Percentiles rank a stretch among this genome's conserved stretches.
These are phyloP conservation scores for Fusarium tjaetaba DNA, from an alignment of 2,329 filamentous ascomycete genomes.

Conservation along the genomic window DNA sequence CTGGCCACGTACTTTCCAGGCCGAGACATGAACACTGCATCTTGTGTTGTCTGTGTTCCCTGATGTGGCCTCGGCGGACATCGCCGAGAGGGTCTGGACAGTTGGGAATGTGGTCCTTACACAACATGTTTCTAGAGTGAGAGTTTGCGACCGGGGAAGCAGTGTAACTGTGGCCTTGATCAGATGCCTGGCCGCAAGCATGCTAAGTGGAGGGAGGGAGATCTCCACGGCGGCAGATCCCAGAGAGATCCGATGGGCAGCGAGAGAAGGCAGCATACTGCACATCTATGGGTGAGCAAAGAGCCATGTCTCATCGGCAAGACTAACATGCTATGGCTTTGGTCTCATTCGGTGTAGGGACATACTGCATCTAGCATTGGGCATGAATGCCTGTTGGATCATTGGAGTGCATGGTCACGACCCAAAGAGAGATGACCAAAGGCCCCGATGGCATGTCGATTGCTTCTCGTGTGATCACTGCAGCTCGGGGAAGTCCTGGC, in stretches of 20 bases:
- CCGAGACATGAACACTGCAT: not conserved
- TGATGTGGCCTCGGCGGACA: not conserved
- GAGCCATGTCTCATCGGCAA: not conserved
- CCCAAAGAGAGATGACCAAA: no score
- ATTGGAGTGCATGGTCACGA: no score
- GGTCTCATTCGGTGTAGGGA: not conserved
- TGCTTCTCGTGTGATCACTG: no score
- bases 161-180: not conserved
- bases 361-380: not conserved
- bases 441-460: no score
- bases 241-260: not conserved
- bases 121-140: not conserved
- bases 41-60: not conserved
- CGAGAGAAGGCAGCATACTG: no score
- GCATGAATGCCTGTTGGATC: not conserved
- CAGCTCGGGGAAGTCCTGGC: no score
- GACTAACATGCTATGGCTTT: no score
- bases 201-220: not conserved
- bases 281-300: not conserved
- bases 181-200: not conserved
- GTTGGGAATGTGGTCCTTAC: not conserved
- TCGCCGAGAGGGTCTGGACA: not conserved
- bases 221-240: rapidly evolving
- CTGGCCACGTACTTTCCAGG: not conserved
- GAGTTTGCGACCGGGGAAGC: not conserved